phyloP scores from a whole-genome alignment of 1,284 basidiomycete genomes.

The Grifola frondosa region DNA sequence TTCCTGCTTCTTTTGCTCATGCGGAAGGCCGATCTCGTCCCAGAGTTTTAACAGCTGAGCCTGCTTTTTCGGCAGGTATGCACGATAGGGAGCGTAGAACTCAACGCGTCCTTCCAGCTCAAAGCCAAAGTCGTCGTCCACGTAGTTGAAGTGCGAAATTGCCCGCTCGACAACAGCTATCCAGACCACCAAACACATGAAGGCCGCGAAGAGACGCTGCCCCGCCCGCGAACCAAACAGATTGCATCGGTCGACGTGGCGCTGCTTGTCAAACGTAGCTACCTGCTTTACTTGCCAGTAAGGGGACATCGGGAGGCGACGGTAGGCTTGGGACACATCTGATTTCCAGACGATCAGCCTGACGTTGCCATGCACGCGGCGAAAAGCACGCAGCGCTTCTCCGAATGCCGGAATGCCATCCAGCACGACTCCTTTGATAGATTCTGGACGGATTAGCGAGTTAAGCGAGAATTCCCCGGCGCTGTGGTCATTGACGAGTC shows the following conservation, averaged over 20 bases:
- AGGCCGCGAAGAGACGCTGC: background rate
- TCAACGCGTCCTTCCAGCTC: slow-evolving; percentile 17
- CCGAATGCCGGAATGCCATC: background rate
- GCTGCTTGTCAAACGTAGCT: background rate
- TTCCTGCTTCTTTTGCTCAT: slow-evolving; percentile 39
- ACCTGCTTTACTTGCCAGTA: background rate
- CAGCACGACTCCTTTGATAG: background rate
- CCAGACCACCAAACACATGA: background rate
- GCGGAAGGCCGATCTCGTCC: slow-evolving; percentile 40
- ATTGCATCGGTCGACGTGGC: background rate
- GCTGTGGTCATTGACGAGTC: background rate
- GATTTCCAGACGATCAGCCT: background rate
- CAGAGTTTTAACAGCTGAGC: slow-evolving; percentile 33
- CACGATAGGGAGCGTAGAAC: slow-evolving; percentile 32
- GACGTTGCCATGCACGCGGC: too few relatives aligned
- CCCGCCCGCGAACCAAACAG: background rate
- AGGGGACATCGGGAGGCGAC: background rate
- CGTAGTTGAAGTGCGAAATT: background rate
- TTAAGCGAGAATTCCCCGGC: background rate
- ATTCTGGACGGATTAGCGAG: background rate
- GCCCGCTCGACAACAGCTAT: too few relatives aligned
- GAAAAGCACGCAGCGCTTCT: background rate
- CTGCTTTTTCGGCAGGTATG: slow-evolving; percentile 33
- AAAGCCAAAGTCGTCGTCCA: slow-evolving; percentile 27
- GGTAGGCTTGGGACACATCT: background rate